These are phyloP conservation scores for Trichothecium roseum DNA, from an alignment of 2,329 filamentous ascomycete genomes.

Conservation along the genomic window DNA sequence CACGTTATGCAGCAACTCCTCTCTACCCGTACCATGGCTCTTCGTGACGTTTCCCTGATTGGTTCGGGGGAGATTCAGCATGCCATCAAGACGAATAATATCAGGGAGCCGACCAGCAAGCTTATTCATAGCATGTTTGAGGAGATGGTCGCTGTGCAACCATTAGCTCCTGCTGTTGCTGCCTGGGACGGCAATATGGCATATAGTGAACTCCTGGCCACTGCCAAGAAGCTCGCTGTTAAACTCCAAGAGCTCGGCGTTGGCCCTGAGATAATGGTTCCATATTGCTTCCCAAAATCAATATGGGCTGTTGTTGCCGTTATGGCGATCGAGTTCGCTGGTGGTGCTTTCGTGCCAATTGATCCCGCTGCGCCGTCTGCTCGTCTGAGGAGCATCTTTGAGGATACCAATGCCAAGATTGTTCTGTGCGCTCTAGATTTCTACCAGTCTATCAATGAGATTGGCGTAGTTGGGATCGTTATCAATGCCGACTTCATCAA, in stretches of 20 bases:
- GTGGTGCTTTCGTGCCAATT: too few species aligned
- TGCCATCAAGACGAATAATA: not conserved
- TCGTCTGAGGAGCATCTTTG: not conserved
- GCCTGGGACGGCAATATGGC: constrained; percentile 13
- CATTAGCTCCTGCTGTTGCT: not conserved
- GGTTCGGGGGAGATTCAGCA: too few species aligned
- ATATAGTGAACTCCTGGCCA: constrained; percentile 13
- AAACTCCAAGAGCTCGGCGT: constrained; percentile 13
- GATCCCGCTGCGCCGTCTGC: not conserved
- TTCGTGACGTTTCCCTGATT: too few species aligned
- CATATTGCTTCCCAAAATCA: constrained; percentile 7
- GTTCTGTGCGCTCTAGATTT: constrained; percentile 10
- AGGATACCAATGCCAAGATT: not conserved
- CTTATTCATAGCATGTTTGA: too few species aligned
- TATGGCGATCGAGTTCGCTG: constrained; percentile 11
- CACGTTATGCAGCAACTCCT: constrained; percentile 1
- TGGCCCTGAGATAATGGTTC: constrained; percentile 8
- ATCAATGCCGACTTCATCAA: not conserved
- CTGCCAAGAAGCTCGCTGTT: not conserved
- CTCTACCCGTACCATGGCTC: too few species aligned
- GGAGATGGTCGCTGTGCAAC: too few species aligned
- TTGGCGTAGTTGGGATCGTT: not conserved
- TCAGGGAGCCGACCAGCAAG: constrained; percentile 31
- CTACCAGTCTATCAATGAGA: not conserved
- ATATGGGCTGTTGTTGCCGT: constrained; percentile 7